These are phyloP conservation scores for Rhizopogon parksii DNA, from an alignment of 1,284 basidiomycete species.

Conservation along the genomic window DNA sequence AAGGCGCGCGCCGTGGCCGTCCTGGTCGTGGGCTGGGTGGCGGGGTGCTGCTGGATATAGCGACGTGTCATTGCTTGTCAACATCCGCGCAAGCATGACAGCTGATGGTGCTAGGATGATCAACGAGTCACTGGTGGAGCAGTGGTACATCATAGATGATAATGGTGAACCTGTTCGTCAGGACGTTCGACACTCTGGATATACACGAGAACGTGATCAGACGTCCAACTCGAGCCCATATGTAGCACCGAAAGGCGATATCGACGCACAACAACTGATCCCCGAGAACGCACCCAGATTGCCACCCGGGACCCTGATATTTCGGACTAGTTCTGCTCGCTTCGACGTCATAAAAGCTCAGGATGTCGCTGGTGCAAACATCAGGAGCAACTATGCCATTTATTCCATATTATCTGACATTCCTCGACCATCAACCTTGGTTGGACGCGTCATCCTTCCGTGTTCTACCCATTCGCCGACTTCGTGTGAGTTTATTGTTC, in stretches of 20 bases:
- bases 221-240: neutral
- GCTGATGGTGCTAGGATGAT: too few relatives aligned
- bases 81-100: too few relatives aligned
- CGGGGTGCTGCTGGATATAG: neutral
- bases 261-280: neutral
- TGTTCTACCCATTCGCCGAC: neutral
- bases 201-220: neutral
- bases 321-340: conserved; percentile 2
- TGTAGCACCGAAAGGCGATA: neutral
- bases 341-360: neutral
- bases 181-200: neutral
- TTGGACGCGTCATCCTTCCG: conserved; percentile 2
- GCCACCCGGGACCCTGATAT: conserved; percentile 1
- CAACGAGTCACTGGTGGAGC: too few relatives aligned
- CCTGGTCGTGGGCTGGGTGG: conserved; percentile 7
- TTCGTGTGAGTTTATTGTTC: conserved; percentile 18
- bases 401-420: neutral
- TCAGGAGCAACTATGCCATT: neutral
- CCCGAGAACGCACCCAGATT: neutral
- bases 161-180: too few relatives aligned
- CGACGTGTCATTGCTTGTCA: neutral
- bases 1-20: conserved; percentile 2
- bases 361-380: neutral
- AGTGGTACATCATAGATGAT: too few relatives aligned
- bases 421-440: neutral